Evolutionary conservation across 768 basidiomycete genomes (phyloP).

Genomic region (Hemileccinum impolitum): DNA sequence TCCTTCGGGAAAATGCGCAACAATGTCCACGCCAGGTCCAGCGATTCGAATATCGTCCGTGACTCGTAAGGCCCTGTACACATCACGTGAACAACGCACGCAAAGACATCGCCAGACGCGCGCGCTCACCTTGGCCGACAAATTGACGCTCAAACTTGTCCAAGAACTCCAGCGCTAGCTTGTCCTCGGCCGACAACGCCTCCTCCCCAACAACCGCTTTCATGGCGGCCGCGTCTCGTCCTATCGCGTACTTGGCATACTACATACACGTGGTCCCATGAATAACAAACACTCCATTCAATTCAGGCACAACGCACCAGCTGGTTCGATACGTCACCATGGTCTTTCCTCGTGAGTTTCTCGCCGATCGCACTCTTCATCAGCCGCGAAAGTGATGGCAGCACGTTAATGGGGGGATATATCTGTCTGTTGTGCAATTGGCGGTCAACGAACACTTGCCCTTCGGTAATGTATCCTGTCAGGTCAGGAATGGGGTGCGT

Average conservation of each 20-base stretch:
- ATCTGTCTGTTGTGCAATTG: constrained; percentile 96
- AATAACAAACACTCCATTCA: constrained; percentile 5
- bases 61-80: constrained; percentile 85
- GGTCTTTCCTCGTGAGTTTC: constrained; percentile 95
- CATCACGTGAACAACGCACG: constrained; percentile 6
- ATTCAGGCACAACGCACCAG: constrained; percentile 57
- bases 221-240: constrained; percentile 96
- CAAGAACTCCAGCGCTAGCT: constrained; percentile 94
- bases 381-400: constrained; percentile 96
- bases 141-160: constrained; percentile 98
- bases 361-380: constrained; percentile 99
- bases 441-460: constrained; percentile 98
- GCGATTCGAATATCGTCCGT: constrained; percentile 92
- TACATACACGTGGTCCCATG: constrained; percentile 39
- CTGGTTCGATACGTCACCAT: constrained; percentile 99
- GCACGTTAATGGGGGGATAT: constrained; percentile 98
- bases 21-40: constrained; percentile 95
- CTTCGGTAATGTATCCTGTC: constrained; percentile 99
- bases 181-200: constrained; percentile 91
- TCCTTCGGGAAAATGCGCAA: constrained; percentile 99
- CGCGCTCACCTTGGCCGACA: constrained; percentile 82
- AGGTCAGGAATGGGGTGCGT: constrained; percentile 99
- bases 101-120: too few species aligned
- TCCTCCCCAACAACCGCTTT: constrained; percentile 99
- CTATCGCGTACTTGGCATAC: constrained; percentile 99